Percentiles rank a stretch among this genome's conserved stretches.
phyloP scores from a whole-genome alignment of 306 rosid genomes.

The Corylus americana region DNA sequence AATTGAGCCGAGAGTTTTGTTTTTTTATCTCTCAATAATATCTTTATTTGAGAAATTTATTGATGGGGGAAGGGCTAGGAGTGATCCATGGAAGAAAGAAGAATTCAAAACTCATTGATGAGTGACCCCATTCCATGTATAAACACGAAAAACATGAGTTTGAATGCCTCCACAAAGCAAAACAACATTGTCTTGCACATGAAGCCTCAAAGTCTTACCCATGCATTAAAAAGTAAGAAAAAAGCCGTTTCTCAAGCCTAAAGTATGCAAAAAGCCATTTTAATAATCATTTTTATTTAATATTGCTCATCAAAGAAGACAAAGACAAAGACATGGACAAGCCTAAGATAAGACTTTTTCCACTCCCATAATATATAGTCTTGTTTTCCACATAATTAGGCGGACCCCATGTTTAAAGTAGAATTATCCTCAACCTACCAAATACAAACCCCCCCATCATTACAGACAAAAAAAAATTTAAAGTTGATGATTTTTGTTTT shows the following conservation, averaged over 20 bases:
- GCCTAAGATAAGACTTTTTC: conserved; percentile 27
- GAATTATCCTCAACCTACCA: conserved; percentile 14
- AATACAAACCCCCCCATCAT: conserved; percentile 2
- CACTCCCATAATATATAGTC: conserved; percentile 19
- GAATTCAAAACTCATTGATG: neutral
- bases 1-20: too few species aligned
- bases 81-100: neutral
- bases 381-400: conserved; percentile 26
- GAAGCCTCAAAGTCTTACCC: neutral
- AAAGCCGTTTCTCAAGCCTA: conserved; percentile 7
- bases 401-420: conserved; percentile 3
- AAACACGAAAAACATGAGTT: neutral
- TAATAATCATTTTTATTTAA: neutral
- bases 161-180: conserved; percentile 4
- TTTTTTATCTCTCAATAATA: too few species aligned
- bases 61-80: too few species aligned
- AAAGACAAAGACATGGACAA: conserved; percentile 20
- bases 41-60: too few species aligned
- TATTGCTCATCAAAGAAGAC: conserved; percentile 19
- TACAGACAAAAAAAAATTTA: too few species aligned
- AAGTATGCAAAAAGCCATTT: conserved; percentile 4
- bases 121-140: neutral
- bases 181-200: conserved; percentile 7
- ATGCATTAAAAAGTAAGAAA: neutral
- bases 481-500: too few species aligned